Evolutionary conservation across 1,139 yeast species (phyloP).

Genomic region (Geotrichum candidum): DNA sequence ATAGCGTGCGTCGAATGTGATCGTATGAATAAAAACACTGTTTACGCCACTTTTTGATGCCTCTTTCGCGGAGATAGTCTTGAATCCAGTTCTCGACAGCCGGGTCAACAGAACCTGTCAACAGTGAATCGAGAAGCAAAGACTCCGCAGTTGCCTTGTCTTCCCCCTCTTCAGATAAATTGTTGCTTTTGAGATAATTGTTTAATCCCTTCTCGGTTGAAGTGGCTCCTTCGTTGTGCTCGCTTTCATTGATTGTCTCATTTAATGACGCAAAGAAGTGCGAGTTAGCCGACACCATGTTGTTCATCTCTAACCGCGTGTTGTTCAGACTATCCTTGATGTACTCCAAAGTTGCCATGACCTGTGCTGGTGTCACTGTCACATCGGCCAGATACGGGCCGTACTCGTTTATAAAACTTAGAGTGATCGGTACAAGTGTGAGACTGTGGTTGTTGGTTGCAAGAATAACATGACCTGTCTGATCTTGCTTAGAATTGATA

Average conservation of each 20-base stretch:
- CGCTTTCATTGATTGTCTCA: constrained; percentile 22
- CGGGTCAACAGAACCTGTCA: constrained; percentile 55
- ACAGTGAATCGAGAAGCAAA: constrained; percentile 44
- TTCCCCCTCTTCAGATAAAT: background rate
- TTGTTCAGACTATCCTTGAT: constrained; percentile 40
- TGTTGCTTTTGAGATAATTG: constrained; percentile 2
- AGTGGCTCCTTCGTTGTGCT: constrained; percentile 7
- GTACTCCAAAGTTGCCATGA: constrained; percentile 35
- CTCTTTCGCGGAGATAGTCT: constrained; percentile 59
- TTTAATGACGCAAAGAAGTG: constrained; percentile 35
- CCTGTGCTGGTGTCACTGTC: constrained; percentile 31
- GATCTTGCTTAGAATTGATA: constrained; percentile 18
- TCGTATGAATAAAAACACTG: constrained; percentile 50
- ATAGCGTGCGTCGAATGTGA: constrained; percentile 41
- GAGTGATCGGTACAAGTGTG: background rate
- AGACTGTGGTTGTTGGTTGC: constrained; percentile 4
- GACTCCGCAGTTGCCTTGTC: constrained; percentile 16
- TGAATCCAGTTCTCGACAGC: constrained; percentile 46
- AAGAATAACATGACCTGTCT: constrained; percentile 21
- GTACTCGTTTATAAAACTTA: constrained; percentile 22
- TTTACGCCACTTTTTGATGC: constrained; percentile 53
- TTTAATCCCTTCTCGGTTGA: background rate
- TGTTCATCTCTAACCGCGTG: constrained; percentile 39
- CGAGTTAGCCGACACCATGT: constrained; percentile 40
- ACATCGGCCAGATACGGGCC: constrained; percentile 32